A percentile compares a stretch with the other conserved stretches of the same genome.
These are phyloP conservation scores for Amaranthus hypochondriacus DNA, from an alignment of 148 eudicot species.

Conservation along the genomic window DNA sequence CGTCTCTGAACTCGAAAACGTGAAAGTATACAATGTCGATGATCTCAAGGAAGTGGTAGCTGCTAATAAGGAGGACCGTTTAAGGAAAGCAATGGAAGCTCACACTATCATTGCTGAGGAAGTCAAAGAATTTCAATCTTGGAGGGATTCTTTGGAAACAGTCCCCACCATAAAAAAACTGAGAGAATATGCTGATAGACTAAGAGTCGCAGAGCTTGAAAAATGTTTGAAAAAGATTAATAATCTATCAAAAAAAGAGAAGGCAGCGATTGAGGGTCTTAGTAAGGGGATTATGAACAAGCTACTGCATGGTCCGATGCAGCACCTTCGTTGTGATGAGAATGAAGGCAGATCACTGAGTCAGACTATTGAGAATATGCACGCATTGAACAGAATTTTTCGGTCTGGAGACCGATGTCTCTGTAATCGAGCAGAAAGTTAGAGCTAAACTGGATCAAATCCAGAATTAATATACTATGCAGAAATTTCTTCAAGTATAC, in stretches of 20 bases:
- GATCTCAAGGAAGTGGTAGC: conserved; percentile 96
- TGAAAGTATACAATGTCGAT: conserved; percentile 77
- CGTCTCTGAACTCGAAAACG: conserved; percentile 43
- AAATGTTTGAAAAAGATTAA: conserved; percentile 74
- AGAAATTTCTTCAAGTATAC: conserved; percentile 10
- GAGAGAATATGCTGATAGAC: conserved; percentile 89
- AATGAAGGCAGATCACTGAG: conserved; percentile 73
- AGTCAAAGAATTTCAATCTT: conserved; percentile 72
- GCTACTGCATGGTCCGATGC: conserved; percentile 93
- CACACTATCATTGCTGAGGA: conserved; percentile 67
- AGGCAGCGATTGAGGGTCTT: conserved; percentile 74
- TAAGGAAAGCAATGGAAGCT: conserved; percentile 90
- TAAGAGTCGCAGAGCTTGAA: conserved; percentile 76
- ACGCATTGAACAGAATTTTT: conserved; percentile 94
- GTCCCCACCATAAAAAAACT: conserved; percentile 92
- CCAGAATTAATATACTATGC: conserved; percentile 41
- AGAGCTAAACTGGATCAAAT: conserved; percentile 84
- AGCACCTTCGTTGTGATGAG: conserved; percentile 90
- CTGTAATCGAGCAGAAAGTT: conserved; percentile 85
- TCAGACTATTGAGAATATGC: conserved; percentile 92
- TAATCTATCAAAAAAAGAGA: conserved; percentile 61
- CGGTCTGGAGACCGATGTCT: conserved; percentile 82
- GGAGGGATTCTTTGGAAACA: conserved; percentile 93
- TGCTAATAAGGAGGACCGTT: conserved; percentile 85
- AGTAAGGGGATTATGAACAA: conserved; percentile 87